Conservation (phyloP, 2,329 filamentous ascomycete species). For the Pseudogymnoascus sp. region DNA sequence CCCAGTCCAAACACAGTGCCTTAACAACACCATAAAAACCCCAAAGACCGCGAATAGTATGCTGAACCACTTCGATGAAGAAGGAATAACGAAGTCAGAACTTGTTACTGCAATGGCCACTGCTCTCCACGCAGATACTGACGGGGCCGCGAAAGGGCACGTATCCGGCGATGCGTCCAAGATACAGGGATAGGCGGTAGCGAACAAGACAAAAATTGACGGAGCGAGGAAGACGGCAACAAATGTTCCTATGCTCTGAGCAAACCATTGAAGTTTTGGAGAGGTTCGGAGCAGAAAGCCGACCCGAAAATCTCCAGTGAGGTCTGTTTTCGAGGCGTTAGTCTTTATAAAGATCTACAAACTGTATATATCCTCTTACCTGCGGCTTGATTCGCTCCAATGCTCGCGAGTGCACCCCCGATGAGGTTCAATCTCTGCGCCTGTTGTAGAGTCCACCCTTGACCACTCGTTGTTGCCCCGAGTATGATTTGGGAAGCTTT, state of each 20-base stretch:
- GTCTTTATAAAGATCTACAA: neutral
- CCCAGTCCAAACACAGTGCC: neutral
- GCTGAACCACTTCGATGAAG: neutral
- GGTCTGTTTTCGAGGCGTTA: neutral
- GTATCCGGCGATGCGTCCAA: slow-evolving; percentile 12
- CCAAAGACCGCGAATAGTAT: slow-evolving; percentile 2
- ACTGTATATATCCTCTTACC: neutral
- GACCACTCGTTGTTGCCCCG: slow-evolving; percentile 1
- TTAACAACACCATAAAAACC: neutral
- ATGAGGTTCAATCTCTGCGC: slow-evolving; percentile 3
- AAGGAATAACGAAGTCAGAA: slow-evolving; percentile 18
- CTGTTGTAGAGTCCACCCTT: neutral
- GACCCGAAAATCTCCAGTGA: neutral
- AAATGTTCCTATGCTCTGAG: slow-evolving; percentile 18
- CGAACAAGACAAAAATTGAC: slow-evolving; percentile 19
- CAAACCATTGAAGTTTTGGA: slow-evolving; percentile 14
- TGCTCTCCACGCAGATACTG: slow-evolving; percentile 18
- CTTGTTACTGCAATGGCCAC: slow-evolving; percentile 19
- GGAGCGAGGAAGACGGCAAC: slow-evolving; percentile 19
- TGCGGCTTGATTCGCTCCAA: slow-evolving; percentile 2
- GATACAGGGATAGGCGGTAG: slow-evolving; percentile 20
- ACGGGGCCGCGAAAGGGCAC: slow-evolving; percentile 18
- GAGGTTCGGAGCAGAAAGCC: slow-evolving; percentile 6
- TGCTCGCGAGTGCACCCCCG: neutral
- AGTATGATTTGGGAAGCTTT: slow-evolving; percentile 7